Evolutionary conservation across 2,329 filamentous ascomycete genomes (phyloP).

Genomic region (Botrytis fabae): DNA sequence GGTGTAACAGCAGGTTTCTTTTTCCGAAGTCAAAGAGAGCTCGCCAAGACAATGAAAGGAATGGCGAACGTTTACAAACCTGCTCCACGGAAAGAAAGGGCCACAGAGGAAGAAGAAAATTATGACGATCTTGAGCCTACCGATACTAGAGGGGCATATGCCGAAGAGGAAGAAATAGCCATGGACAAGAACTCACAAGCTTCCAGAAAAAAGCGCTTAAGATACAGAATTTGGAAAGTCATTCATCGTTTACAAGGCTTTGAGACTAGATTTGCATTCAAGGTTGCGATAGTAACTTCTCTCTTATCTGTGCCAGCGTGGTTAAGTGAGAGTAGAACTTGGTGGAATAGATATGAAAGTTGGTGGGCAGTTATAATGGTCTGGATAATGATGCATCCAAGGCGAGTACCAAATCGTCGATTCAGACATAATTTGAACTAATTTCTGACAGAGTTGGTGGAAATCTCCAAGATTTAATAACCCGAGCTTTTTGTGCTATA

Average conservation of each 20-base stretch:
- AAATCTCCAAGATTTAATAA: constrained; percentile 58
- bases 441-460: constrained; percentile 49
- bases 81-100: constrained; percentile 32
- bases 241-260: constrained; percentile 57
- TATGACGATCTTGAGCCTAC: constrained; percentile 30
- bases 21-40: constrained; percentile 40
- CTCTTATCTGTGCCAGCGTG: constrained; percentile 57
- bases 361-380: constrained; percentile 58
- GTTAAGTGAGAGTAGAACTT: constrained; percentile 46
- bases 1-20: constrained; percentile 55
- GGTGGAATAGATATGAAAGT: constrained; percentile 56
- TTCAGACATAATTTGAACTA: not conserved
- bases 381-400: constrained; percentile 46
- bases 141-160: constrained; percentile 37
- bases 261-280: constrained; percentile 58
- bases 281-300: constrained; percentile 53
- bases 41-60: constrained; percentile 40
- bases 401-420: constrained; percentile 39
- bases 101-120: constrained; percentile 33
- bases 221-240: constrained; percentile 51
- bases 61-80: constrained; percentile 42
- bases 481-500: constrained; percentile 50
- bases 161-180: constrained; percentile 44
- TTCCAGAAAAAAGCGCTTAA: constrained; percentile 44
- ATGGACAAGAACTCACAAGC: constrained; percentile 43